phyloP scores from a whole-genome alignment of 257 asterid species.

The Capsicum chinense region DNA sequence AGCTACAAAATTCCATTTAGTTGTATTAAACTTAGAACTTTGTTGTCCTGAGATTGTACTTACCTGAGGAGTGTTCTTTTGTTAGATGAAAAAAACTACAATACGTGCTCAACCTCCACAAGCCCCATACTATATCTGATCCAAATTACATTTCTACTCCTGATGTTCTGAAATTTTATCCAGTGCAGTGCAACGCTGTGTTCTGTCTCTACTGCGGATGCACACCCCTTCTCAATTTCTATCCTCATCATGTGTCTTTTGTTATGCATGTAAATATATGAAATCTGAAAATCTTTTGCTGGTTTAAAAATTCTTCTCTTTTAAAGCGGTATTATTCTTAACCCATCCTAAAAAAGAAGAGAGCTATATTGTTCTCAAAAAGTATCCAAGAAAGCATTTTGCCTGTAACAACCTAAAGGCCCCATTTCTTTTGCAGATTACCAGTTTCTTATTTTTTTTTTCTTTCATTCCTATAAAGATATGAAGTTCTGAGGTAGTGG shows the following conservation, averaged over 20 bases:
- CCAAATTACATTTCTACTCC: conserved; percentile 20
- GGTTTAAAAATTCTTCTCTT: background rate
- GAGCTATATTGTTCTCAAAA: background rate
- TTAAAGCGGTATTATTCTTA: background rate
- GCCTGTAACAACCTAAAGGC: conserved; percentile 6
- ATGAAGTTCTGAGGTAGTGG: background rate
- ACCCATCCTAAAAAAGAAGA: background rate
- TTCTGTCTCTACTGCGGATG: background rate
- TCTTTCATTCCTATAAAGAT: background rate
- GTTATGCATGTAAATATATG: conserved; percentile 15
- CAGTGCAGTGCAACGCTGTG: background rate
- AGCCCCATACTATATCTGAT: background rate
- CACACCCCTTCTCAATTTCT: background rate
- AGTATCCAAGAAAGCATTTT: background rate
- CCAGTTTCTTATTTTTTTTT: background rate
- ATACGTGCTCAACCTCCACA: background rate
- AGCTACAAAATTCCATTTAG: conserved; percentile 3
- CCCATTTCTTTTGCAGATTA: conserved; percentile 15
- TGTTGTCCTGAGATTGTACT: conserved; percentile 10
- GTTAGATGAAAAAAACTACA: background rate
- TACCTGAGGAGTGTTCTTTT: background rate
- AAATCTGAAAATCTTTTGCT: background rate
- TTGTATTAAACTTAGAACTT: background rate
- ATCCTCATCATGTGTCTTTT: background rate
- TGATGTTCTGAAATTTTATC: background rate